Evolutionary conservation across 164 flowering plant genomes (phyloP).

Genomic region (Stephania yunnanensis): DNA sequence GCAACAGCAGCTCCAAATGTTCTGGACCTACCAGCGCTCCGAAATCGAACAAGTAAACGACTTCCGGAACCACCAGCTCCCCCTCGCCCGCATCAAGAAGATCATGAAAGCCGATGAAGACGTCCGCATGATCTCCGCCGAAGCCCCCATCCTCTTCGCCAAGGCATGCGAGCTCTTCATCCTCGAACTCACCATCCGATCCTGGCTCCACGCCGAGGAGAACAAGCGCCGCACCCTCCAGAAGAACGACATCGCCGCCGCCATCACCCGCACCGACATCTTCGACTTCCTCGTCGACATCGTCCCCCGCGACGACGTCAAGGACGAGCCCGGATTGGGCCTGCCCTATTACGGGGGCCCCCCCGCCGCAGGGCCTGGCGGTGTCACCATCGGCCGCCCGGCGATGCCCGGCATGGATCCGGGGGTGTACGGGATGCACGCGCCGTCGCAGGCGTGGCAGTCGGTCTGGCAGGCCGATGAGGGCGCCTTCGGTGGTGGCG

Average conservation of each 20-base stretch:
- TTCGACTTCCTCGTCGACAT: conserved; percentile 88
- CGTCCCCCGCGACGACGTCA: conserved; percentile 83
- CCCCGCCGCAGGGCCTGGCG: conserved; percentile 23
- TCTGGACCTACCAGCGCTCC: conserved; percentile 78
- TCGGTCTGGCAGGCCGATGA: conserved; percentile 32
- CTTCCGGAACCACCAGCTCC: conserved; percentile 92
- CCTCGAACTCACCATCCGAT: conserved; percentile 78
- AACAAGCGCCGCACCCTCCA: conserved; percentile 92
- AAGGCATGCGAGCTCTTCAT: conserved; percentile 96
- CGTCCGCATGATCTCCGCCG: conserved; percentile 94
- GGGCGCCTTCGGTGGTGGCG: conserved; percentile 20
- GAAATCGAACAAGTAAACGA: conserved; percentile 79
- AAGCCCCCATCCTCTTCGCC: conserved; percentile 82
- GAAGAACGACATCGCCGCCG: conserved; percentile 93
- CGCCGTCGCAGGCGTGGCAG: conserved; percentile 36
- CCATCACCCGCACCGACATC: conserved; percentile 78
- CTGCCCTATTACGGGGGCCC: conserved; percentile 37
- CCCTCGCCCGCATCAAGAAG: conserved; percentile 91
- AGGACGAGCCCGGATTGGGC: conserved; percentile 37
- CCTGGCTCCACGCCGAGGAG: conserved; percentile 98
- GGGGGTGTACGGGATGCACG: conserved; percentile 18
- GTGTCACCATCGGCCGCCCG: conserved; percentile 31
- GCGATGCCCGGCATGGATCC: conserved; percentile 17
- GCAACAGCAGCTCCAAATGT: conserved; percentile 66
- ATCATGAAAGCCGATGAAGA: conserved; percentile 98